Evolutionary conservation across 2,329 filamentous ascomycete genomes (phyloP).

Genomic region (Cyphellophora attinorum): DNA sequence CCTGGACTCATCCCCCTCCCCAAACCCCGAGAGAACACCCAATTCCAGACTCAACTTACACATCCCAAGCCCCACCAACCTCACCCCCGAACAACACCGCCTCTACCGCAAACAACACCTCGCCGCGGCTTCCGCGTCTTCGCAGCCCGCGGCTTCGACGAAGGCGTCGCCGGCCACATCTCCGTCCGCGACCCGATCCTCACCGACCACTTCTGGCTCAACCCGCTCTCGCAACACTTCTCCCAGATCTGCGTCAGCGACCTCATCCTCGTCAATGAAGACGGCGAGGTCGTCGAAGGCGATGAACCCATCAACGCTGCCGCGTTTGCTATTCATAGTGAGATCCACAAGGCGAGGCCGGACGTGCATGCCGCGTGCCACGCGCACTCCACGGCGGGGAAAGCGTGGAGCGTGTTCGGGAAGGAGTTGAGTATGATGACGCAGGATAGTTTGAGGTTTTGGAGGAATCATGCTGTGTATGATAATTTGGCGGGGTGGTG

Average conservation of each 20-base stretch:
- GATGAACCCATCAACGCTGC: conserved; percentile 36
- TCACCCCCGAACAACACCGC: conserved; percentile 32
- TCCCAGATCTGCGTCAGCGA: conserved; percentile 31
- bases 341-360: conserved; percentile 45
- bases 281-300: conserved; percentile 30
- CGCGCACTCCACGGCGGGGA: conserved; percentile 34
- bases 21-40: no score
- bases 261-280: conserved; percentile 34
- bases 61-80: no score
- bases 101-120: conserved; percentile 37
- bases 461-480: conserved; percentile 29
- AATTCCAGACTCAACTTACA: no score
- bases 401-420: conserved; percentile 38
- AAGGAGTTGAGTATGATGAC: conserved; percentile 38
- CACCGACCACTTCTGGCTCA: conserved; percentile 32
- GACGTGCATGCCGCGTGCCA: conserved; percentile 31
- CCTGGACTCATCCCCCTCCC: no score
- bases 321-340: conserved; percentile 38
- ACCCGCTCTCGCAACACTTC: conserved; percentile 37
- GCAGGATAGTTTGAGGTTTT: conserved; percentile 36
- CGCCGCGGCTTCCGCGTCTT: conserved; percentile 36
- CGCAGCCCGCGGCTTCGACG: conserved; percentile 29
- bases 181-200: conserved; percentile 31
- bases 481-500: conserved; percentile 44
- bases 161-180: conserved; percentile 34